Base-by-base conservation (phyloP, 495 filamentous ascomycete species). In the Rhizodiscina lignyota region DNA sequence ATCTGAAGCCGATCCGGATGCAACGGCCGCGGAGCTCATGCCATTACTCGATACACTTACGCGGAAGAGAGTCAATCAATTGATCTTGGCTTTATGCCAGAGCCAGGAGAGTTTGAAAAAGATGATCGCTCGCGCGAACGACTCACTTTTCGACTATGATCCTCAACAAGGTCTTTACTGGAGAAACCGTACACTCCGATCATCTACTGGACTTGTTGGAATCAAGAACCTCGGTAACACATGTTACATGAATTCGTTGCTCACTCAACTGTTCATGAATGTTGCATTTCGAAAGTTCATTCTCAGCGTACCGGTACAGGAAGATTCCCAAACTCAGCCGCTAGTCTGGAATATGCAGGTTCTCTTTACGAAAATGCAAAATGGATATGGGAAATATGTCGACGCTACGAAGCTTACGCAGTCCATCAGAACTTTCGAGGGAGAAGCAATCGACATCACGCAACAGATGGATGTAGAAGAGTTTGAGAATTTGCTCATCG, bases 211-310 rank as follows among this genome's bases (percentile, higher is more conserved):
- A 18, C 87, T 91, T 48, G 73, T 81, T 13, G 89, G 89, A 2
- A 55, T 99, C 2, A 67, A 62, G 39, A 99, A 99, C 49, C 67
- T 96, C 2, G 87, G 85, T 4, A 94, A 94, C 50, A 96, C 89
- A 4, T 99, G 89, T 59, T 99, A 99, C 51, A 64, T 96, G 54
- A 96, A 96, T 56, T 96, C 89, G 0, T 64, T 99, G 3, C 70
- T 96, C 41, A 89, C 84, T 1, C 91, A 96, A 50, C 74, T 99
- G 1, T 99, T 91, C 62, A 94, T 94, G 86, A 96, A 99, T 49
- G 55, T 80, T 23, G 67, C 70, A 18, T 94, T 99, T 45, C 73
- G 89, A 10, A 21, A 24, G 17, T 32, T 32, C 18, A 16, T 32
- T 16, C 30, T 32, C 8, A 11, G 10, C 10, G 8, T 27, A 6